Percentiles rank a stretch among this genome's conserved stretches.
phyloP scores from a whole-genome alignment of 257 asterid species.

The Thymus quinquecostatus region DNA sequence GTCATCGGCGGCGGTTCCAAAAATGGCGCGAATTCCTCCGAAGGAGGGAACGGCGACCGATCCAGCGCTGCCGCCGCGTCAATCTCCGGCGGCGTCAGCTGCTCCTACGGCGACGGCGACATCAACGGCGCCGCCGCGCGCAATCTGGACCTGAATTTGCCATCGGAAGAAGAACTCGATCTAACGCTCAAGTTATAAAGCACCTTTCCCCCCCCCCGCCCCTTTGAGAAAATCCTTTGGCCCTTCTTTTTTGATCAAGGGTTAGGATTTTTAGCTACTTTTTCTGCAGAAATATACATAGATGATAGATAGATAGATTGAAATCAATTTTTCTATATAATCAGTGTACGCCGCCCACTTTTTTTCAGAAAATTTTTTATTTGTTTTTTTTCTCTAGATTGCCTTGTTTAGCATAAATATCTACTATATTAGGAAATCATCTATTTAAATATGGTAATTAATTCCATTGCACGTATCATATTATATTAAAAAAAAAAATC shows the following conservation, averaged over 20 bases:
- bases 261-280: neutral
- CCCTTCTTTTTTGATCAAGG: neutral
- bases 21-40: slow-evolving; percentile 20
- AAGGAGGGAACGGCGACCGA: slow-evolving; percentile 26
- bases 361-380: neutral
- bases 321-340: neutral
- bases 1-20: slow-evolving; percentile 7
- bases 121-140: slow-evolving; percentile 1
- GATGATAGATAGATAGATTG: no score
- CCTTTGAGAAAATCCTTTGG: neutral
- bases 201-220: neutral
- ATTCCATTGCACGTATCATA: no score
- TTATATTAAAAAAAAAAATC: no score
- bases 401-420: no score
- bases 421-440: no score
- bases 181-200: slow-evolving; percentile 25
- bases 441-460: no score
- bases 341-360: neutral
- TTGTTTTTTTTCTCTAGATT: no score
- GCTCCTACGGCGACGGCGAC: neutral
- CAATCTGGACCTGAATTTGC: slow-evolving; percentile 42
- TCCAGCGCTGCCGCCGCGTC: slow-evolving; percentile 15
- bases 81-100: slow-evolving; percentile 20
- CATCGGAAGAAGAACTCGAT: slow-evolving; percentile 25
- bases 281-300: no score